Base-by-base conservation (phyloP, 352 stramenopile species). In the Globisporangium recalcitrans region DNA sequence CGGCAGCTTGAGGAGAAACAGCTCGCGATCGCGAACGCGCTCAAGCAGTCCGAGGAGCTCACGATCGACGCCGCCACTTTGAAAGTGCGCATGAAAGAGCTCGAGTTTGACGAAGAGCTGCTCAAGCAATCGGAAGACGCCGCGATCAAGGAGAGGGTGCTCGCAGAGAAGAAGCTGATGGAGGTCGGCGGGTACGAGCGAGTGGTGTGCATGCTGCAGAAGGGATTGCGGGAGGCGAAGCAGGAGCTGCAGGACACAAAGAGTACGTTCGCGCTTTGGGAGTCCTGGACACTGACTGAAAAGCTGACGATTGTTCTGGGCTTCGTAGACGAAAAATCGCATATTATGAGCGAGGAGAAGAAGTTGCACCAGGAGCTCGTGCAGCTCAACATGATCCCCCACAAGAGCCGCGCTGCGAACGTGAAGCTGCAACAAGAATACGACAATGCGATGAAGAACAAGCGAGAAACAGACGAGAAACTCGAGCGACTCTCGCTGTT, bases 171-270 rank as follows among this genome's bases (percentile, higher is more conserved):
- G 60, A 70, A 75, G 11, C 67, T 91, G 0, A 80, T 83, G 61
- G 79, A 88, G 48, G 72, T 89, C 21, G 82, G 82, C 29, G 79
- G 82, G 32, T 77, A 82, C 57, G 78, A 91, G 42, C 75, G 74
- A 29, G 70, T 77, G 7, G 75, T 87, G 61, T 76, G 80, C 3
- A 65, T 77, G 52, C 70, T 87, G 32, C 79, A 82, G 29, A 80
- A 77, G 53, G 74, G 71, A 13, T 58, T 89, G 31, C 68, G 71
- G 44, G 69, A 81, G 7, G 77, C 79, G 26, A 87, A 84, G 27
- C 58, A 66, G 24, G 79, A 89, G 58, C 68, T 88, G 1, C 69
- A 78, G 60, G 68, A 73, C 19, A 87, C 78, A 0, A 70, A 79
- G 74, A 69, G 79, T 88, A 52, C n/a, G 51, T 27, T 21, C 1